Base-by-base conservation (phyloP, 352 stramenopile genomes). In the Phytopythium chamaehyphon region DNA sequence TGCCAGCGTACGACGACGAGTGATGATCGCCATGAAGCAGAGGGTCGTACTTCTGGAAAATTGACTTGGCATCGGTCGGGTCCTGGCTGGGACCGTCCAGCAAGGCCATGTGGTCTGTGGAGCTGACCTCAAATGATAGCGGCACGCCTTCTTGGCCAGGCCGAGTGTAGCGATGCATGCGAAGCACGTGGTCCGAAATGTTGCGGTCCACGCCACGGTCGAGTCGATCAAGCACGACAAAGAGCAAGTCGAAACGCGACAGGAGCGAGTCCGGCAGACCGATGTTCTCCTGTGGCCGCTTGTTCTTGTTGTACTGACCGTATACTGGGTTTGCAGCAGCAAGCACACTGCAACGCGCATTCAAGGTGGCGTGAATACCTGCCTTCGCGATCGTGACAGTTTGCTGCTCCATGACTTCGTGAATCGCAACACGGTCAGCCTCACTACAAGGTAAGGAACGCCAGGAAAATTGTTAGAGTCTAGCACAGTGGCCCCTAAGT, bases 361-460 rank as follows among this genome's bases (percentile, higher is more conserved):
- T 99, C 24, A 99, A 66, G 43, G 91, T 98, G 2, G 97, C 96
- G 72, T 99, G 97, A 61, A 99, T 99, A 16, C 98, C 97, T 5
- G 97, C 98, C 78, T 99, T 99, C 37, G 97, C 96, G 73, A 99
- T 99, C 3, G 97, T 99, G 4, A 99, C 96, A 1, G 98, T 99
- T 64, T 99, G 98, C 66, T 99, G 98, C 72, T 99, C 98, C 98
- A 99, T 99, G 45, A 92, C 83, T 90, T 99, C 98, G 83, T 99
- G 98, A 62, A 99, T 99, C 4, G 98, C 97, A 18, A 99, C 98
- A 38, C 96, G 92, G 90, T 99, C 96, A 14, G 86, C 89, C 69
- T 99, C 83, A 64, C 82, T 84, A 47, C 35, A 58, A 63, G 49
- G 16, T n/a, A n/a, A n/a, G 44, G 68, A 40, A 69, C 43, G 7